Conservation (phyloP, 495 filamentous ascomycete genomes). For the Aspergillus ostianus region DNA sequence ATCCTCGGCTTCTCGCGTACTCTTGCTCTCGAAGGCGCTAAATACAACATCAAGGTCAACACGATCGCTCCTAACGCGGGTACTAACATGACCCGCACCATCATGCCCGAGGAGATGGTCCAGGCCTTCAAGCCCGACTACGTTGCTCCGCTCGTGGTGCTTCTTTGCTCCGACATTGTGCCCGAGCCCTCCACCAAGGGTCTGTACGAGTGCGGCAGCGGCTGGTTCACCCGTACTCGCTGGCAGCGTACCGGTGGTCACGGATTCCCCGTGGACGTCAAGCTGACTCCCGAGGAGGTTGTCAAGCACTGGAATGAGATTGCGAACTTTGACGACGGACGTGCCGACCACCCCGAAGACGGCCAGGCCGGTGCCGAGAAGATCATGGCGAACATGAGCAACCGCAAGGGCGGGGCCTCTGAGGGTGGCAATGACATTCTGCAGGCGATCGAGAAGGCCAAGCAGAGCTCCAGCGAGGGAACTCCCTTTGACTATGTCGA, state of each 20-base stretch:
- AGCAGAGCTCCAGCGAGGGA: conserved; percentile 66
- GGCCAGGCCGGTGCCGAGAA: conserved; percentile 72
- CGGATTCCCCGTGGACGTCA: conserved; percentile 87
- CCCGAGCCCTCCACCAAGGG: conserved; percentile 82
- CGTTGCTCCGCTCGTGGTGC: conserved; percentile 87
- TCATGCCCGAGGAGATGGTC: conserved; percentile 96
- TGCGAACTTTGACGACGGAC: conserved; percentile 82
- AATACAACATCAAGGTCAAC: conserved; percentile 99
- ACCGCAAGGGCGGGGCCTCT: conserved; percentile 55
- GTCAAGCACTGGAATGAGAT: conserved; percentile 75
- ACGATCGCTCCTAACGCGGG: conserved; percentile 98
- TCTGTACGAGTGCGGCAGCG: conserved; percentile 94
- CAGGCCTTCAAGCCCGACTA: conserved; percentile 99
- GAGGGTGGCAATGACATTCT: conserved; percentile 50
- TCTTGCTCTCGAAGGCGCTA: conserved; percentile 86
- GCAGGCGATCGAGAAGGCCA: conserved; percentile 72
- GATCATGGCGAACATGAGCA: conserved; percentile 90
- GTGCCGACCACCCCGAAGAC: conserved; percentile 85
- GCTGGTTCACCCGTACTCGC: conserved; percentile 87
- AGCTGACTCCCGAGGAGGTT: conserved; percentile 85
- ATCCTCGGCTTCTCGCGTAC: conserved; percentile 95
- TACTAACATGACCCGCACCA: conserved; percentile 90
- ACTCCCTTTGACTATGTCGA: conserved; percentile 81
- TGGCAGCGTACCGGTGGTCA: conserved; percentile 93
- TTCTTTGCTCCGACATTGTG: conserved; percentile 83